Conservation (phyloP, 176 grass and related monocot species). For the Phoenix dactylifera region DNA sequence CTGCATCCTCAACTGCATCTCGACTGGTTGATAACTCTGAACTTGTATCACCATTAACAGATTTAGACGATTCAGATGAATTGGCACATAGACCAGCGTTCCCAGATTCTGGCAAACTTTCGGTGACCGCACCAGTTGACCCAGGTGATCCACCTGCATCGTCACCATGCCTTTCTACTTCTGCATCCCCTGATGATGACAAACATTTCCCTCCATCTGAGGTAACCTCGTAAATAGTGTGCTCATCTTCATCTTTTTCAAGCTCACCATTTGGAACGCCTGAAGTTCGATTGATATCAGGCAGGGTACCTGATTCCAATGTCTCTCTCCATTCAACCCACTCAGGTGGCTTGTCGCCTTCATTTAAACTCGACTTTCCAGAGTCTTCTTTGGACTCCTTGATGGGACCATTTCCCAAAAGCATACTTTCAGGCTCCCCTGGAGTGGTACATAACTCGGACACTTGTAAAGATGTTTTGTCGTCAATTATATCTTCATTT, state of each 20-base stretch:
- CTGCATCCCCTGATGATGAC: slow-evolving; percentile 9
- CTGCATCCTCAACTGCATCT: slow-evolving; percentile 10
- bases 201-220: neutral
- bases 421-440: slow-evolving; percentile 10
- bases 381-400: slow-evolving; percentile 4
- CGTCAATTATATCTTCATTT: slow-evolving; percentile 16
- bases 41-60: neutral
- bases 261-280: slow-evolving; percentile 14
- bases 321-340: slow-evolving; percentile 18
- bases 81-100: slow-evolving; percentile 3
- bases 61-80: neutral
- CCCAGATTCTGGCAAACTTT: neutral
- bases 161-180: slow-evolving; percentile 5
- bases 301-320: neutral
- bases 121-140: neutral
- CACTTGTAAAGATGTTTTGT: slow-evolving; percentile 2
- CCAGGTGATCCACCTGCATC: neutral
- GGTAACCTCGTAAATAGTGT: neutral
- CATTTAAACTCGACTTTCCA: neutral
- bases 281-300: neutral
- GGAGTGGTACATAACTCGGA: slow-evolving; percentile 4
- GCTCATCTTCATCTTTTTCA: slow-evolving; percentile 11
- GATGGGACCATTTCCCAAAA: slow-evolving; percentile 20
- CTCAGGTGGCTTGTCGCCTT: slow-evolving; percentile 14
- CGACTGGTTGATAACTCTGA: slow-evolving; percentile 6